Base-by-base conservation (phyloP, 1,139 yeast species). In the Tardiomyces depauwii region DNA sequence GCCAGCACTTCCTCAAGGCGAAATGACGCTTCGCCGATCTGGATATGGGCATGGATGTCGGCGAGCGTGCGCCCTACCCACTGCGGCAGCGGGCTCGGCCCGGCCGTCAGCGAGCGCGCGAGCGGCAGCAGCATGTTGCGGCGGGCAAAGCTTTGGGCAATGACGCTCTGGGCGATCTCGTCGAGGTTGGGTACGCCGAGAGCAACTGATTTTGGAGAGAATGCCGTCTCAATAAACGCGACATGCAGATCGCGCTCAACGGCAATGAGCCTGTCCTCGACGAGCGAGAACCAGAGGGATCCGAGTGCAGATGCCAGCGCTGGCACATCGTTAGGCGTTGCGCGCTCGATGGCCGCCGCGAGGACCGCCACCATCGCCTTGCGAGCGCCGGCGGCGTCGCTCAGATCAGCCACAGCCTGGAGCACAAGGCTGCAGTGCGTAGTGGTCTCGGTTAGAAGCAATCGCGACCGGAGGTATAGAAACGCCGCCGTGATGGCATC, bases 101-200 rank as follows among this genome's bases (percentile, higher is more conserved):
- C 51, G 45, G 2, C 47, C 2, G 72, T 67, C 11, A 82, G 51
- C 18, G 65, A 57, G 28, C 59, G 60, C 2, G 83, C 70, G 21
- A 87, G 61, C 0, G 72, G 57, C 0, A 95, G 91, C 25, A 86
- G 64, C 13, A 88, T 64, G 12, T 84, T 72, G 53, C 94, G 75
- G 62, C 96, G 75, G 0, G 85, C 80, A 46, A 63, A 70, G 1
- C 93, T 64, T 56, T 49, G 56, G 2, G 56, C 55, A 2, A 83
- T 53, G 0, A 59, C 50, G 2, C 57, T 58, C 30, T 49, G 42
- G 28, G 61, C 60, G 19, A 63, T 56, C 2, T 44, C 41, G 42
- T 58, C 57, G 19, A 62, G 47, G 5, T 45, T 33, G 19, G 55
- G 46, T 1, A 42, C 45, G 5, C 45, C 45, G 23, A 14, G 19